Evolutionary conservation across 345 rosid species (phyloP).

Genomic region (Microcos paniculata): DNA sequence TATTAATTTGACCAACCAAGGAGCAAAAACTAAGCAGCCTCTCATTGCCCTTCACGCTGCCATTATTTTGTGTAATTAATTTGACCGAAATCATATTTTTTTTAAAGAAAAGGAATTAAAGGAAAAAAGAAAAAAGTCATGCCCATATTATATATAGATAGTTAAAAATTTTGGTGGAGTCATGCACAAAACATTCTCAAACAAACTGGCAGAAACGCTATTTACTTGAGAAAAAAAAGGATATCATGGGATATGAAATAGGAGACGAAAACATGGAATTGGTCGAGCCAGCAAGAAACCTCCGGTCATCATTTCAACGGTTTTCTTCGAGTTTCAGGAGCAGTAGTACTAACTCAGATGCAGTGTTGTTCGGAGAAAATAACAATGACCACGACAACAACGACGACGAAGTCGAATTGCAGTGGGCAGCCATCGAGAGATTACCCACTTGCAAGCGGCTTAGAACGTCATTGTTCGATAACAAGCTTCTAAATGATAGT

Average conservation of each 20-base stretch:
- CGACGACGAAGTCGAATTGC: constrained; percentile 33
- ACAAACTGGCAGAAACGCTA: background rate
- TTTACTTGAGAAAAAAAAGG: too few relatives aligned
- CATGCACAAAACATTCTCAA: background rate
- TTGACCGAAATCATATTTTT: background rate
- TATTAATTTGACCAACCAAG: too few relatives aligned
- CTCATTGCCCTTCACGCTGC: too few relatives aligned
- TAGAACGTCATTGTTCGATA: constrained; percentile 27
- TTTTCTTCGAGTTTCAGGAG: background rate
- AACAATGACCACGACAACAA: constrained; percentile 24
- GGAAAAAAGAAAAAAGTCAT: too few relatives aligned
- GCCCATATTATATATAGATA: background rate
- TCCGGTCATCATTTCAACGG: background rate
- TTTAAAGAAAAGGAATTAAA: too few relatives aligned
- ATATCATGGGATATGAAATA: background rate
- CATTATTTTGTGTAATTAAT: background rate
- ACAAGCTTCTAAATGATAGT: background rate
- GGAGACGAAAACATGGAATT: background rate
- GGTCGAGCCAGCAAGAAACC: background rate
- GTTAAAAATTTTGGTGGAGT: background rate
- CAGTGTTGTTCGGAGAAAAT: constrained; percentile 4
- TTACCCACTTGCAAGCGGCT: constrained; percentile 32
- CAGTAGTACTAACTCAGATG: background rate
- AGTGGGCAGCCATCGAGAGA: constrained; percentile 51
- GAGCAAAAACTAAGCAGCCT: too few relatives aligned